Conservation (phyloP, 495 filamentous ascomycete species). For the Lepidopterella palustris region DNA sequence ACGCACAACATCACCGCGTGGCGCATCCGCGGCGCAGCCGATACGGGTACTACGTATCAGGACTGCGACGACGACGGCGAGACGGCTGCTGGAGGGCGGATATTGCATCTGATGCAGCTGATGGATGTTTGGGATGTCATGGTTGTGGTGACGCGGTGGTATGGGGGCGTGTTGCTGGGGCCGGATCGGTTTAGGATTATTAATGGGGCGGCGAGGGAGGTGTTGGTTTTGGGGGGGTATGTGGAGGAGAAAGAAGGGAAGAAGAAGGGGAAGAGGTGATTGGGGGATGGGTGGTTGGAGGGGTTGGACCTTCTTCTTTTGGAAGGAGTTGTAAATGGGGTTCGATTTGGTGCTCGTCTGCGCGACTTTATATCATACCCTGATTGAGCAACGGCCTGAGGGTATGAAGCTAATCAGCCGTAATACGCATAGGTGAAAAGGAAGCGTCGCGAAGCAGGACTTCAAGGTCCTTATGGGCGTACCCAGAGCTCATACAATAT, state of each 20-base stretch:
- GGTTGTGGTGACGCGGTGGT: slow-evolving; percentile 95
- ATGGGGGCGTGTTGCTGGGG: slow-evolving; percentile 81
- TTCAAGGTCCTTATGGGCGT: too few species aligned
- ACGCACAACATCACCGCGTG: slow-evolving; percentile 86
- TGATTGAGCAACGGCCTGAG: too few species aligned
- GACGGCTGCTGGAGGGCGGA: slow-evolving; percentile 78
- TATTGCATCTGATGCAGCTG: slow-evolving; percentile 84
- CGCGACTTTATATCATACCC: too few species aligned
- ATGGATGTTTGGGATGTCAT: slow-evolving; percentile 92
- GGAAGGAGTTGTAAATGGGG: too few species aligned
- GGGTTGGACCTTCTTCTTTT: too few species aligned
- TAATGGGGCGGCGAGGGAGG: slow-evolving; percentile 77
- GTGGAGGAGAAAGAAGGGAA: slow-evolving; percentile 43
- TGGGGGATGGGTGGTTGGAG: too few species aligned
- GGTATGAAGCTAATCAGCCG: too few species aligned
- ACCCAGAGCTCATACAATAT: too few species aligned
- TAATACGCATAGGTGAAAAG: too few species aligned
- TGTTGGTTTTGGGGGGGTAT: slow-evolving; percentile 71
- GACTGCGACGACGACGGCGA: slow-evolving; percentile 97
- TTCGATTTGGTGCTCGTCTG: too few species aligned
- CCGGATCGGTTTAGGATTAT: slow-evolving; percentile 87
- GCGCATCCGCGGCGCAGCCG: slow-evolving; percentile 50
- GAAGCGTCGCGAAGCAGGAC: too few species aligned
- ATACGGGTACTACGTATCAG: slow-evolving; percentile 57
- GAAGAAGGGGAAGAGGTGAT: slow-evolving; percentile 22